Evolutionary conservation across 2,329 filamentous ascomycete species (phyloP).

Genomic region (Reticulascus tulasneorum): DNA sequence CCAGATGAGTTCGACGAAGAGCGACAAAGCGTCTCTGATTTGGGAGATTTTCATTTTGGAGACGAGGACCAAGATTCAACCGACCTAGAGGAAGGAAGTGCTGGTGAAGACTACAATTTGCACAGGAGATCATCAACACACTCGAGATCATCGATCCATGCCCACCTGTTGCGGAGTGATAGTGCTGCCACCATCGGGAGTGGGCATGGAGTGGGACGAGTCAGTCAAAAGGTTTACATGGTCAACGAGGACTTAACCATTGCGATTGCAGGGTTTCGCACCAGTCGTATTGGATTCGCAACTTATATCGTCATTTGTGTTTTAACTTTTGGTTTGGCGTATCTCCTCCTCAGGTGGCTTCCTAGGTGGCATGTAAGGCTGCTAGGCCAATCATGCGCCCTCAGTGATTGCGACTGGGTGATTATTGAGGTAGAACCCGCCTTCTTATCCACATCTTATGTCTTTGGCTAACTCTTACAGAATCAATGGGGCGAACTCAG

Average conservation of each 20-base stretch:
- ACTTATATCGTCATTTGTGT: conserved; percentile 69
- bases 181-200: conserved; percentile 68
- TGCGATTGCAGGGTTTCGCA: conserved; percentile 86
- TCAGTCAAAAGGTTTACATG: conserved; percentile 90
- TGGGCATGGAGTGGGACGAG: conserved; percentile 57
- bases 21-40: conserved; percentile 29
- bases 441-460: neutral
- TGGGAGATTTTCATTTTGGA: conserved; percentile 35
- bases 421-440: conserved; percentile 68
- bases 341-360: conserved; percentile 83
- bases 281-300: conserved; percentile 64
- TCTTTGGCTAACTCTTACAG: conserved; percentile 29
- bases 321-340: conserved; percentile 71
- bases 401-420: conserved; percentile 82
- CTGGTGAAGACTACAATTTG: conserved; percentile 43
- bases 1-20: conserved; percentile 19
- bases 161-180: conserved; percentile 66
- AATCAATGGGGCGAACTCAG: conserved; percentile 95
- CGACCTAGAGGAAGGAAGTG: conserved; percentile 35
- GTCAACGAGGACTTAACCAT: conserved; percentile 90
- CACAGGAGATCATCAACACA: conserved; percentile 60
- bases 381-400: conserved; percentile 62
- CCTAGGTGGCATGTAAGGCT: conserved; percentile 80
- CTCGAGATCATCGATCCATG: conserved; percentile 53
- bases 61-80: conserved; percentile 33